phyloP scores from a whole-genome alignment of 768 basidiomycete genomes.

The Dentipellis sp. region DNA sequence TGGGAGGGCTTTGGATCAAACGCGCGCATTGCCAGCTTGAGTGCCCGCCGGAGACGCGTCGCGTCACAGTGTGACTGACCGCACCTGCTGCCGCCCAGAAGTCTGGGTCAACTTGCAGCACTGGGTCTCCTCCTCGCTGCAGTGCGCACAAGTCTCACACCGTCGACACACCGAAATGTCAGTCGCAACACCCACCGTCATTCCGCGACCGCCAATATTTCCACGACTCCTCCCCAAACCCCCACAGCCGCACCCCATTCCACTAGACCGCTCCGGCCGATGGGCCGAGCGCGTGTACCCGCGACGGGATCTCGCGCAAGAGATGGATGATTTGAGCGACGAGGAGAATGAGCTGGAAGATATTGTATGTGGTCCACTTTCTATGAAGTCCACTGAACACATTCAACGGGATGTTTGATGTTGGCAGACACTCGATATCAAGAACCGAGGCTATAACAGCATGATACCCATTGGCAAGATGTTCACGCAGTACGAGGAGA shows the following conservation, averaged over 20 bases:
- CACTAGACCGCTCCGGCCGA: constrained; percentile 40
- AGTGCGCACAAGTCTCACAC: background rate
- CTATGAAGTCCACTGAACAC: background rate
- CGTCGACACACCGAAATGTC: constrained; percentile 27
- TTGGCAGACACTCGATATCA: constrained; percentile 45
- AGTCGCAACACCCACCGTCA: constrained; percentile 59
- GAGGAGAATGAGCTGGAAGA: constrained; percentile 80
- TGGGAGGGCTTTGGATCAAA: too few species aligned
- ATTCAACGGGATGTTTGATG: too few species aligned
- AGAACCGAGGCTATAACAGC: constrained; percentile 56
- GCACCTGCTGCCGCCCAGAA: background rate
- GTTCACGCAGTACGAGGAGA: constrained; percentile 73
- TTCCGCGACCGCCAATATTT: constrained; percentile 53
- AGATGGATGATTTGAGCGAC: constrained; percentile 79
- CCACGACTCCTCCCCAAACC: constrained; percentile 58
- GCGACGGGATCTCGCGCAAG: constrained; percentile 58
- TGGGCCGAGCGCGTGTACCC: constrained; percentile 50
- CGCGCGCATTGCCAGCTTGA: too few species aligned
- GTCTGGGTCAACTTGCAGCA: too few species aligned
- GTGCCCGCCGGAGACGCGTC: background rate
- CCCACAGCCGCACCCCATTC: constrained; percentile 57
- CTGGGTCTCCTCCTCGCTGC: background rate
- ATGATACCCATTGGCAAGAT: constrained; percentile 67
- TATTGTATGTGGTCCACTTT: constrained; percentile 33
- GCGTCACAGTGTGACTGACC: background rate